phyloP scores from a whole-genome alignment of 23 red algal genomes.

The Chondrus crispus region DNA sequence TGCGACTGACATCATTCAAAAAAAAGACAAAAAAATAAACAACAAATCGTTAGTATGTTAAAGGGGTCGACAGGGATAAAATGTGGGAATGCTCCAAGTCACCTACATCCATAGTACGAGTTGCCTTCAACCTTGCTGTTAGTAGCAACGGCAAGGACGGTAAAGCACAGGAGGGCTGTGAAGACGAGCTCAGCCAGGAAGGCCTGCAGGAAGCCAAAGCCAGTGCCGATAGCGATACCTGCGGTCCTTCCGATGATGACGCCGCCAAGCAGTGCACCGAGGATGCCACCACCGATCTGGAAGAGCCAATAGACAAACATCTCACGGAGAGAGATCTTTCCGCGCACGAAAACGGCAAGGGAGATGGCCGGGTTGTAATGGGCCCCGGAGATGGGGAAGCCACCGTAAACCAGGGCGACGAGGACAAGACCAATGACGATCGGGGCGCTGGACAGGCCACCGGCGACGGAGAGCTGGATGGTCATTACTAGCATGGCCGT shows the following conservation, averaged over 20 bases:
- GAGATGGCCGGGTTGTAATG: constrained; percentile 75
- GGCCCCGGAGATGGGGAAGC: constrained; percentile 59
- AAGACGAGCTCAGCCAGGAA: constrained; percentile 67
- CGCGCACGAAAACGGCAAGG: constrained; percentile 59
- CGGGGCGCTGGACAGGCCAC: background rate
- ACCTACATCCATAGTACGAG: constrained; percentile 57
- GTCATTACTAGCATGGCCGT: constrained; percentile 69
- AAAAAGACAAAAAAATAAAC: background rate
- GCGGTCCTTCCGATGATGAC: constrained; percentile 32
- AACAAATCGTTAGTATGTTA: background rate
- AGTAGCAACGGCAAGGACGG: constrained; percentile 51
- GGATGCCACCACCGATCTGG: constrained; percentile 58
- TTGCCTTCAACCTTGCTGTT: constrained; percentile 52
- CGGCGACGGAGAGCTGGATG: constrained; percentile 48
- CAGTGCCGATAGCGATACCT: constrained; percentile 22
- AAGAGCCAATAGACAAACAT: constrained; percentile 62
- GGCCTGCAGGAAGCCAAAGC: constrained; percentile 59
- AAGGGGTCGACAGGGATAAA: background rate
- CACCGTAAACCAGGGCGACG: constrained; percentile 53
- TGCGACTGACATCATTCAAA: background rate
- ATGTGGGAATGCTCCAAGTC: background rate
- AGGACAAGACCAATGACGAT: constrained; percentile 60
- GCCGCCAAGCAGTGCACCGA: constrained; percentile 62
- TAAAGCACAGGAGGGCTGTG: constrained; percentile 60
- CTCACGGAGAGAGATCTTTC: constrained; percentile 33